Base-by-base conservation (phyloP, 202 grass and related monocot genomes). In the Musa balbisiana region DNA sequence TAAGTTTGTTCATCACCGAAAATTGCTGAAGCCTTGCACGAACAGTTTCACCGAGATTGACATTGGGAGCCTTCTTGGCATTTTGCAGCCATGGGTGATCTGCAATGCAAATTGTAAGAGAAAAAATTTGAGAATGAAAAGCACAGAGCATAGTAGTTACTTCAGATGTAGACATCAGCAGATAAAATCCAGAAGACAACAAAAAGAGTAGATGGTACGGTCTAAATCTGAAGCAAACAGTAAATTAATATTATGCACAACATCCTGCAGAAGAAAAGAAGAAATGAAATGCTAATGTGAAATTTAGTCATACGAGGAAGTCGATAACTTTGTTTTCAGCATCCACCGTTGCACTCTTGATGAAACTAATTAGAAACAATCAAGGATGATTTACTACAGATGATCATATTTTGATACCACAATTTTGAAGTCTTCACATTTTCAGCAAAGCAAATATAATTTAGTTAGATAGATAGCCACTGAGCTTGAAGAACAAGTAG, bases 21-120 rank as follows among this genome's bases (percentile, higher is more conserved):
- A 70, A 70, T 51, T 70, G 67, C 20, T 51, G 67, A 49, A 70
- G 67, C 27, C 43, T 70, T 52, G 67, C 33, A 51, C 67, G 67
- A 51, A 70, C 65, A 17, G 65, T 49, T 51, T 70, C 67, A 52
- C 67, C 43, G 0, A 70, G 67, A n/a, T 70, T 51, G 43, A 51
- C 19, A 70, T 49, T 51, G 27, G 67, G 67, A 70, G 67, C 67
- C 67, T 69, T 69, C 67, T 70, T 70, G 33, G 33, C 33, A 12
- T 70, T 70, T 70, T 51, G 67, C 67, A 70, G 49, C 67, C 67
- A 70, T 19, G 67, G 67, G 17, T 70, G 67, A 20, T 70, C 67
- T 70, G 19, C 33, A 70, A 51, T 21, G 17, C n/a, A 51, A 69
- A 69, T 17, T 11, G 16, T 9, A n/a, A 70, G 8, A 17, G 49